Conservation (phyloP, 2,329 filamentous ascomycete genomes). For the Aspergillus latus region DNA sequence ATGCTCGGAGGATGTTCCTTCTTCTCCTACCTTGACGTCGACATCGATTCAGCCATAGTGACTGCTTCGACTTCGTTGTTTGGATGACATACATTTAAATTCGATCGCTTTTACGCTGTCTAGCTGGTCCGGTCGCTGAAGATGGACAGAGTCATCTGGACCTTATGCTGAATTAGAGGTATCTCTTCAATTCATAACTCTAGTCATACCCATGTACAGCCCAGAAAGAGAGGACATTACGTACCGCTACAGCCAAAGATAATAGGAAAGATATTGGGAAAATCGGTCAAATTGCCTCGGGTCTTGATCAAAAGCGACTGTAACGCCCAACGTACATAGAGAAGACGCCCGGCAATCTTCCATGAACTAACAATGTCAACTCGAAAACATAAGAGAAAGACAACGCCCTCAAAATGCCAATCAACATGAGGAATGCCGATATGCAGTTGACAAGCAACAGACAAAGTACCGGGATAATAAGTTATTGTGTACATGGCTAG, state of each 20-base stretch:
- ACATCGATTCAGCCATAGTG: no score
- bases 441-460: constrained; percentile 14
- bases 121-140: no score
- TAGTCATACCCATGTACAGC: neutral
- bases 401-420: constrained; percentile 18
- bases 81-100: no score
- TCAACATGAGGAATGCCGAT: constrained; percentile 15
- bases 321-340: constrained; percentile 1
- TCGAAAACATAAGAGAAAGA: neutral
- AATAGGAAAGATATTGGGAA: neutral
- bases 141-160: no score
- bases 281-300: neutral
- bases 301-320: neutral
- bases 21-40: no score
- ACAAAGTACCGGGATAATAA: neutral
- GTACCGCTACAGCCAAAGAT: neutral
- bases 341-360: constrained; percentile 2
- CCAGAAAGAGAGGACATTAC: neutral
- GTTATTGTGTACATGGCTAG: constrained; percentile 4
- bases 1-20: no score
- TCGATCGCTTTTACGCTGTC: no score
- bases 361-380: neutral
- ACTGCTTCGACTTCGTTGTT: no score
- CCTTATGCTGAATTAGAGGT: no score
- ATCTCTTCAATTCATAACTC: no score